A percentile compares a stretch with the other conserved stretches of the same genome.
Conservation (phyloP, 352 stramenopile genomes). For the Thalassiosira mediterranea region DNA sequence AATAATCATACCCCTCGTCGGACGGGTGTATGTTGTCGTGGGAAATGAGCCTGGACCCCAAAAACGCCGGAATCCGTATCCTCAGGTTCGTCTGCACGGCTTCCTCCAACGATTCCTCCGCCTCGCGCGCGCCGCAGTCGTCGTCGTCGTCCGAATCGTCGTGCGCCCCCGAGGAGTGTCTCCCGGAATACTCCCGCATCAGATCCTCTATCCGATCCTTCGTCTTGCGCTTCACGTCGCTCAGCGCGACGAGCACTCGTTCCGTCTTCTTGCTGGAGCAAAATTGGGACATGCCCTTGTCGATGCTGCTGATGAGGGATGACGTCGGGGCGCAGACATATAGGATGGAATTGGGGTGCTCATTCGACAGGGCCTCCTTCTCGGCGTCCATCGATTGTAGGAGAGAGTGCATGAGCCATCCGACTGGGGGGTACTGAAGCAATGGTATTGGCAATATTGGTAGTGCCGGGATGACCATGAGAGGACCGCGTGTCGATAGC, state of each 20-base stretch:
- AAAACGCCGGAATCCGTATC: conserved; percentile 3
- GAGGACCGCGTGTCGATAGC: conserved; percentile 1
- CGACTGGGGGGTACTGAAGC: conserved; percentile 57
- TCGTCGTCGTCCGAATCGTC: conserved; percentile 17
- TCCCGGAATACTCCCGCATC: conserved; percentile 53
- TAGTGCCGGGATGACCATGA: conserved; percentile 69
- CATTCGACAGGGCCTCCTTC: conserved; percentile 53
- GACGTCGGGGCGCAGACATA: conserved; percentile 61
- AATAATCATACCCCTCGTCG: conserved; percentile 73
- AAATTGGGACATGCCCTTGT: conserved; percentile 37
- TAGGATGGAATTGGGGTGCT: conserved; percentile 55
- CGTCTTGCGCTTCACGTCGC: conserved; percentile 32
- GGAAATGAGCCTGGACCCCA: conserved; percentile 34
- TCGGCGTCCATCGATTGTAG: conserved; percentile 60
- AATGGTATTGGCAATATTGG: conserved; percentile 44
- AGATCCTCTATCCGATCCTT: conserved; percentile 39
- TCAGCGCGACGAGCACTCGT: conserved; percentile 40
- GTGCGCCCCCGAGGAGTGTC: conserved; percentile 1
- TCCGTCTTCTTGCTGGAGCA: conserved; percentile 33
- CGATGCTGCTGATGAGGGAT: conserved; percentile 40
- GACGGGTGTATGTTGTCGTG: conserved; percentile 71
- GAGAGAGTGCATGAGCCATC: conserved; percentile 57
- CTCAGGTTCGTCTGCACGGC: conserved; percentile 15
- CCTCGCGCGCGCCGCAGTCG: conserved; percentile 17
- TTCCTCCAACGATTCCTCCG: conserved; percentile 10